Evolutionary conservation across 352 stramenopile genomes (phyloP), one percentile per base, ranked within the genome.

Genomic region (Phytophthora ohioensis): DNA sequence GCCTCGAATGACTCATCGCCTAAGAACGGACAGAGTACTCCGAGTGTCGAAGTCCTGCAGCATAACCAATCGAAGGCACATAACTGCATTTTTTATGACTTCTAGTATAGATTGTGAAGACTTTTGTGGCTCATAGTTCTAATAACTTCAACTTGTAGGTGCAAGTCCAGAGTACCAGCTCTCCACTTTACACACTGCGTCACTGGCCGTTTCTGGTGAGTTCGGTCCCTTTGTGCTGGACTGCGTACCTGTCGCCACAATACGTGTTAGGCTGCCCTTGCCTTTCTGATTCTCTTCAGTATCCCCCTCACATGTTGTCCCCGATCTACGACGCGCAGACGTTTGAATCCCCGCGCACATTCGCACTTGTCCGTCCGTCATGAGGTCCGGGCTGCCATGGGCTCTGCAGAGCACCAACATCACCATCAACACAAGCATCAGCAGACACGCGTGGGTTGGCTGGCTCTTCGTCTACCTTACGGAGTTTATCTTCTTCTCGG

Each of bases 401-500:
- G 42, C 47, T 11, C 49, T 75, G 11, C 48, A 17, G 5, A 71
- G 53, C 35, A 49, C 53, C 52, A 79, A 76, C 34, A 55, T 61
- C 43, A 30, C 49, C 8, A 8, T 73, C 57, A 79, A 76, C 36
- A 42, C 67, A 30, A 35, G 57, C 30, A 67, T 79, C 11, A 64
- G 60, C 42, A 55, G 63, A 35, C 54, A 67, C 41, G 54, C 67
- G 3, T 79, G 71, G 71, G 43, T 67, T 6, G 42, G 61, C 32
- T 76, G 64, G 58, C 32, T 51, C 8, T 65, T 73, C 32, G 39
- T 79, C 17, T 79, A 70, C 38, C 27, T 65, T 12, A 39, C 57
- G 1, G 52, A 61, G 17, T 45, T 79, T n/a, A n/a, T 61, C 36
- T 64, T 68, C 57, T 79, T 73, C 48, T 67, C 46, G 35, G 46